Conservation (phyloP, 768 basidiomycete species). For the Xerocomellus dryophilus region DNA sequence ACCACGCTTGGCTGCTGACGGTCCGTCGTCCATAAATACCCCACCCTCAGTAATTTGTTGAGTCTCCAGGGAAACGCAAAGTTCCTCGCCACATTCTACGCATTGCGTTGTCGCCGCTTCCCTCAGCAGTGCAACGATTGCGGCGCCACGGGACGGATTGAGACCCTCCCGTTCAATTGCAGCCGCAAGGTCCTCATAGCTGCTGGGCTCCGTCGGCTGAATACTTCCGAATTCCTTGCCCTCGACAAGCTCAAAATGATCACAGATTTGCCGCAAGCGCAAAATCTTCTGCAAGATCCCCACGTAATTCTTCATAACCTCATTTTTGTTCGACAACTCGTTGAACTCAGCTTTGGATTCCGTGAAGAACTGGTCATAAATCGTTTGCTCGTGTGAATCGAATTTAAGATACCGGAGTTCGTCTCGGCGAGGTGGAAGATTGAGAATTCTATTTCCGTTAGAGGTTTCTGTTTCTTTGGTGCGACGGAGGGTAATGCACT, state of each 20-base stretch:
- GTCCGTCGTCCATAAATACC: slow-evolving; percentile 48
- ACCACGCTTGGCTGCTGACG: slow-evolving; percentile 48
- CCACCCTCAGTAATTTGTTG: slow-evolving; percentile 40
- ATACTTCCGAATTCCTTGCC: slow-evolving; percentile 54
- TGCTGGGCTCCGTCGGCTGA: slow-evolving; percentile 46
- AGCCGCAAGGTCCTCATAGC: slow-evolving; percentile 75
- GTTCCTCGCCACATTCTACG: slow-evolving; percentile 80
- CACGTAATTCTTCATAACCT: slow-evolving; percentile 98
- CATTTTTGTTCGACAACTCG: slow-evolving; percentile 81
- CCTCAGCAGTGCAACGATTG: slow-evolving; percentile 81
- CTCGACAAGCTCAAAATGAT: slow-evolving; percentile 88
- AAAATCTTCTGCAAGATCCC: slow-evolving; percentile 96
- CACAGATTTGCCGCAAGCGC: slow-evolving; percentile 95
- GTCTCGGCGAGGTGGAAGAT: slow-evolving; percentile 88
- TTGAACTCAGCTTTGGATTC: slow-evolving; percentile 92
- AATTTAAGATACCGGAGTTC: slow-evolving; percentile 84
- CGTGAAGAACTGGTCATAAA: slow-evolving; percentile 86
- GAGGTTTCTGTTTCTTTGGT: slow-evolving; percentile 86
- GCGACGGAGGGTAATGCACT: slow-evolving; percentile 91
- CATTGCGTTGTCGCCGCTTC: slow-evolving; percentile 89
- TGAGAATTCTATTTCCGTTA: slow-evolving; percentile 81
- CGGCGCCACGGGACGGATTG: slow-evolving; percentile 65
- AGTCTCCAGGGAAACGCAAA: slow-evolving; percentile 50
- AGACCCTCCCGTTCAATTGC: slow-evolving; percentile 79
- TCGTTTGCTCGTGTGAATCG: slow-evolving; percentile 71